Conservation (phyloP, 192 early-diverging fungal genomes). For the Podila minutissima region DNA sequence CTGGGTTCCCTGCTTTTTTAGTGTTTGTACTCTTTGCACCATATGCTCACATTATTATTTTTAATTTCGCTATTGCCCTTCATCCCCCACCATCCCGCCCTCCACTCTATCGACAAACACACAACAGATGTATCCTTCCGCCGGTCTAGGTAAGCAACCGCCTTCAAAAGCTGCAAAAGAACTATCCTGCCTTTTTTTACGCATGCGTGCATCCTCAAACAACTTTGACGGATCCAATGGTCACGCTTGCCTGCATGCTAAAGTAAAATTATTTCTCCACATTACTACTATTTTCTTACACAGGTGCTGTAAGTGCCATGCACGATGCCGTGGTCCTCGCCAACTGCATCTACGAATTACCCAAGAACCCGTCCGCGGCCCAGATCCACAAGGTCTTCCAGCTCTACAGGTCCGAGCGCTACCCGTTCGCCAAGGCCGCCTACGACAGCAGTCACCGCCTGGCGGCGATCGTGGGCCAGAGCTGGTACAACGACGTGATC, state of each 20-base stretch:
- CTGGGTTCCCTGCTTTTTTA: not conserved
- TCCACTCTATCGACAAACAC: too few relatives aligned
- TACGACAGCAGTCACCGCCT: constrained; percentile 34
- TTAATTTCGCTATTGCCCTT: too few relatives aligned
- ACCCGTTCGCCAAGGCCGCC: constrained; percentile 17
- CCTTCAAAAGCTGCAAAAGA: not conserved
- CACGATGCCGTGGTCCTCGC: constrained; percentile 16
- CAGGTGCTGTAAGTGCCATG: constrained; percentile 30
- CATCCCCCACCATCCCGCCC: too few relatives aligned
- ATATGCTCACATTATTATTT: too few relatives aligned
- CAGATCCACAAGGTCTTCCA: constrained; percentile 17
- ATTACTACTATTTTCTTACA: too few relatives aligned
- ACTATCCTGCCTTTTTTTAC: not conserved
- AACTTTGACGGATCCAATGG: not conserved
- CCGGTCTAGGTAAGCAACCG: constrained; percentile 19
- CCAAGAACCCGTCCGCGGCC: constrained; percentile 7
- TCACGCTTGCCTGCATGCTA: not conserved
- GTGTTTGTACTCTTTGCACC: not conserved
- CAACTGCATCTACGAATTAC: constrained; percentile 30
- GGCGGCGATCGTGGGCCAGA: constrained; percentile 19
- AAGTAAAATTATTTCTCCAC: not conserved
- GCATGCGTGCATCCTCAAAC: not conserved
- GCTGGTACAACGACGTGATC: constrained; percentile 24
- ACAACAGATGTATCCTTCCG: constrained; percentile 28
- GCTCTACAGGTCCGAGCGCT: constrained; percentile 19